Evolutionary conservation across 805 yeast genomes (phyloP), one percentile per base, ranked within the genome.

Genomic region (Myxozyma udenii): DNA sequence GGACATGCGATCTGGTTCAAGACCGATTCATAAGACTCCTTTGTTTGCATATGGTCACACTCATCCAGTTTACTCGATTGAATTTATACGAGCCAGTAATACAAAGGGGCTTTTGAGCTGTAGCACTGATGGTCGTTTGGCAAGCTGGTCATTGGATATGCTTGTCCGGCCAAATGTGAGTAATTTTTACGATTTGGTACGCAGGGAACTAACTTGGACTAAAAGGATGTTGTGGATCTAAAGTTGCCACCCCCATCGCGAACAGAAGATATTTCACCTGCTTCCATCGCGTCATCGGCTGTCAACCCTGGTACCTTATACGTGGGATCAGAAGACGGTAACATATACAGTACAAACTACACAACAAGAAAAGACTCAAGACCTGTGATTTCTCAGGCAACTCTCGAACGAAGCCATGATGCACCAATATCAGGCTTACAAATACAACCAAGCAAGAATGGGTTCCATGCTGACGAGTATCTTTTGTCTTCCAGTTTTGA

Each of bases 281-380:
- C 69, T 1, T 50, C 60, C 4, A 38, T 70, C 18, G 60, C 61
- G 0, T 42, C 63, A 2, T 53, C 61, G 1, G 57, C 65, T 1
- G 50, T 63, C 12, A 73, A 70, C 49, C 61, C 64, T 5, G 61
- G 67, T 7, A 52, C 46, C 22, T 64, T 70, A 22, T 46, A 70
- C n/a, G 64, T 65, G 4, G 76, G 76, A 9, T 63, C 71, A 3
- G 71, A 69, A 35, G 69, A 68, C 32, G 74, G 75, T 1, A 40
- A 61, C 11, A 55, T 72, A 6, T 69, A 65, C 42, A 60, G 66
- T 11, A 66, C 73, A 41, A 58, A 64, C 41, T 48, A 70, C 25
- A 62, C 60, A 41, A 68, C 63, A 28, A 61, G 64, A 18, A 63
- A 69, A 2, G 68, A 66, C 11, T 40, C 56, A 6, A 61, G 60